Evolutionary conservation across 345 rosid genomes (phyloP), one percentile per base, ranked within the genome.

Genomic region (Alliaria petiolata): DNA sequence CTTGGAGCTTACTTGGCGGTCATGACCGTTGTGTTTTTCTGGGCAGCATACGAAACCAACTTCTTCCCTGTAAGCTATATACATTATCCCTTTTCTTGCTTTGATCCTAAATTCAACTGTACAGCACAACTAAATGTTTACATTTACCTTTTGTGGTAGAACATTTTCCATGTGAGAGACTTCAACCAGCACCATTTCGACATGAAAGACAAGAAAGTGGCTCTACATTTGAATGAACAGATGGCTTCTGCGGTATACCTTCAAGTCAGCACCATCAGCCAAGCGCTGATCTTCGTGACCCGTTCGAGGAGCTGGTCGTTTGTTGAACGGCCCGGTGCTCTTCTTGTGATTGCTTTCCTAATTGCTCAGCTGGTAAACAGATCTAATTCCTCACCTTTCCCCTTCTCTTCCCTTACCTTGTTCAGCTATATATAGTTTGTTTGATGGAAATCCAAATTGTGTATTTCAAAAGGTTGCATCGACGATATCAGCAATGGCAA

Each of bases 261-360:
- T 67, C 90, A 86, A 81, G 66, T 86, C 62, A 83, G 87, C 65
- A 86, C 90, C 7, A 81, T 87, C 69, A 92, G 95, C 57, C 98
- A 92, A 78, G 98, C 96, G n/a, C 69, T 92, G 30, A 92, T 92
- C 67, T 86, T 86, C 9, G 87, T 82, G 54, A 84, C 90, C 1
- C 86, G 86, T 26, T 86, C 90, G n/a, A 79, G 85, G 34, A 71
- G 87, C 44, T 86, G 88, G 90, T 86, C 88, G 6, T 79, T 75
- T 46, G 55, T 25, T 15, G 90, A 86, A 55, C 80, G 90, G 8
- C 90, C 88, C 6, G 88, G 90, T 14, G 57, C 78, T 33, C 91
- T 92, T 45, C 97, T 93, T 16, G 81, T 87, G 3, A 26, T 53
- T 34, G 97, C 98, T 26, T 93, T 93, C 82, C 70, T 88, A 71